These are phyloP conservation scores for Silene vulgaris DNA, from an alignment of 179 eudicot species.

Conservation along the genomic window DNA sequence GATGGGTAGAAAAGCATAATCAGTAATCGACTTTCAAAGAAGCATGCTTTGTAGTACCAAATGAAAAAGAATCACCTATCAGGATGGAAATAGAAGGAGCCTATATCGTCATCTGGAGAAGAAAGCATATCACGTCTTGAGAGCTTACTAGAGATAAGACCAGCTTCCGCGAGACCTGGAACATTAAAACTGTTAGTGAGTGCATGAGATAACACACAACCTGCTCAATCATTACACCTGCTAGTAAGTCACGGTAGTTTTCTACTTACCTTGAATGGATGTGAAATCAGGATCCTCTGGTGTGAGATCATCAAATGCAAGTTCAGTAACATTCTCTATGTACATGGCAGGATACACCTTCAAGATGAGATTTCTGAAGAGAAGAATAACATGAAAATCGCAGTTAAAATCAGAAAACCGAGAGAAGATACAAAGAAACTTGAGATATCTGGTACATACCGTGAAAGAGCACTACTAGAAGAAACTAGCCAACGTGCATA, in stretches of 20 bases:
- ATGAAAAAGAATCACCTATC: constrained; percentile 53
- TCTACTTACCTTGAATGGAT: constrained; percentile 65
- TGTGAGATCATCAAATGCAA: constrained; percentile 89
- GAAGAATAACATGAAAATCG: neutral
- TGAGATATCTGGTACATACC: constrained; percentile 39
- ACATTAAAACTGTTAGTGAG: constrained; percentile 19
- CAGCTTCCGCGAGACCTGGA: constrained; percentile 99
- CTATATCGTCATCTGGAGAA: constrained; percentile 55
- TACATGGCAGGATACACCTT: constrained; percentile 98
- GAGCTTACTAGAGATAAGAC: constrained; percentile 94
- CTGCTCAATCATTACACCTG: constrained; percentile 13
- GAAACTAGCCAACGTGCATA: constrained; percentile 97
- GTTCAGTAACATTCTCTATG: constrained; percentile 83
- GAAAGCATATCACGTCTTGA: constrained; percentile 69
- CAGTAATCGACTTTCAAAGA: neutral
- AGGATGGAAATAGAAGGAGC: constrained; percentile 67
- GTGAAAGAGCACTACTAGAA: constrained; percentile 85
- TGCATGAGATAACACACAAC: constrained; percentile 18
- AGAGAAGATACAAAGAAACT: neutral
- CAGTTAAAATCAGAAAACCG: constrained; percentile 4
- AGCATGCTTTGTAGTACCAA: neutral
- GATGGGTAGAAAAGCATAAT: neutral
- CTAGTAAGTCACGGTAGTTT: neutral
- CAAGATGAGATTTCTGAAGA: constrained; percentile 58
- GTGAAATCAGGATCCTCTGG: constrained; percentile 95